Percentiles rank a stretch among this genome's conserved stretches.
phyloP scores from a whole-genome alignment of 345 rosid species.

The Citrus mangshanensis region DNA sequence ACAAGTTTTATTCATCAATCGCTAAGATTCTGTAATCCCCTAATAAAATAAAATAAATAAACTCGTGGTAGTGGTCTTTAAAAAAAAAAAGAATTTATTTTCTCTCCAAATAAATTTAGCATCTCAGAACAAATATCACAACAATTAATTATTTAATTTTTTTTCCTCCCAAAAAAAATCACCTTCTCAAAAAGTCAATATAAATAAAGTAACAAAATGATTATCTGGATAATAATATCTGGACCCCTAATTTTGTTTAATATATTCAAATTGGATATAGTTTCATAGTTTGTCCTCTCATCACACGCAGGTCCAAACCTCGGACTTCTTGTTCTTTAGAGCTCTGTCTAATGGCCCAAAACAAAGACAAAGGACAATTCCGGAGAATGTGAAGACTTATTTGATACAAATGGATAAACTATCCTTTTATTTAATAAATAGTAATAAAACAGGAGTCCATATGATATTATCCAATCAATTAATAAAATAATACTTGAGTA shows the following conservation, averaged over 20 bases:
- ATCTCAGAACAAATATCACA: background rate
- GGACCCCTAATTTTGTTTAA: background rate
- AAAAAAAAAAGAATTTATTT: background rate
- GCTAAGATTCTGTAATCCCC: background rate
- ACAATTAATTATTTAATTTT: background rate
- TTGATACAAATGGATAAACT: background rate
- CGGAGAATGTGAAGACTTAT: background rate
- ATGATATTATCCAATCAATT: background rate
- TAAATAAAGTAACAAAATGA: background rate
- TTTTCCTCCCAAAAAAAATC: background rate
- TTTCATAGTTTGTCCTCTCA: too few relatives aligned
- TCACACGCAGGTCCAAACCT: too few relatives aligned
- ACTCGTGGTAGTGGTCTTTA: background rate
- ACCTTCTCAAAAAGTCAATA: background rate
- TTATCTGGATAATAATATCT: background rate
- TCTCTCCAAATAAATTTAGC: background rate
- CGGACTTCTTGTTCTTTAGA: too few relatives aligned
- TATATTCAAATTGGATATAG: too few relatives aligned
- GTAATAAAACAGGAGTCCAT: accelerated
- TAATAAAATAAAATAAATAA: background rate
- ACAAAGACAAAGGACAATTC: too few relatives aligned
- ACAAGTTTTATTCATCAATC: too few relatives aligned
- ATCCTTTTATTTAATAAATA: too few relatives aligned
- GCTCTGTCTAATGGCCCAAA: too few relatives aligned
- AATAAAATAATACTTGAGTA: background rate